A percentile compares a stretch with the other conserved stretches of the same genome.
Evolutionary conservation across 1,284 basidiomycete genomes (phyloP).

Genomic region (Ganoderma multipileum): DNA sequence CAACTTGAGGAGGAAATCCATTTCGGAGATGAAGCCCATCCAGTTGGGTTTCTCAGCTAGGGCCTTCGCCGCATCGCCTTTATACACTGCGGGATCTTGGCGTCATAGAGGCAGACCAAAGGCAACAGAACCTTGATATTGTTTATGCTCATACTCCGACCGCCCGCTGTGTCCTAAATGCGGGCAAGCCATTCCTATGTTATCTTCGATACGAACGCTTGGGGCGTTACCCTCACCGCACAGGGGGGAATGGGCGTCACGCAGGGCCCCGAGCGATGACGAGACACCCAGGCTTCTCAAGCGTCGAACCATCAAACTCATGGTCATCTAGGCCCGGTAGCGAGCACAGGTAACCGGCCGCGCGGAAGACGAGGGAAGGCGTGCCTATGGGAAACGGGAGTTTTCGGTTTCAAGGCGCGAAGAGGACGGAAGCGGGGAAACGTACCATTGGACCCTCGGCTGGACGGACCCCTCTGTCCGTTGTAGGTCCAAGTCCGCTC

Average conservation of each 20-base stretch:
- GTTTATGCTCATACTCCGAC: not conserved
- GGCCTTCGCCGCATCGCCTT: no score
- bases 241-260: not conserved
- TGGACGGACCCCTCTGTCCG: slow-evolving; percentile 14
- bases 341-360: slow-evolving; percentile 7
- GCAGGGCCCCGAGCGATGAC: not conserved
- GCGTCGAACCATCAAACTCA: slow-evolving; percentile 14
- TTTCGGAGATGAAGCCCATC: not conserved
- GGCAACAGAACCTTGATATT: not conserved
- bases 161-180: not conserved
- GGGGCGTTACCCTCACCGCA: not conserved
- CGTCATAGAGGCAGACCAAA: not conserved
- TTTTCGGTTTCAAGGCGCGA: slow-evolving; percentile 1
- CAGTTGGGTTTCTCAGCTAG: not conserved
- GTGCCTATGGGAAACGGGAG: slow-evolving; percentile 16
- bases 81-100: not conserved
- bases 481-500: slow-evolving; percentile 23
- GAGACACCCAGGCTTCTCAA: slow-evolving; percentile 6
- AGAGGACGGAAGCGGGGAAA: slow-evolving; percentile 6
- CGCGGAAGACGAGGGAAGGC: not conserved
- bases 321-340: not conserved
- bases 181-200: not conserved
- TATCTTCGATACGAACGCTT: slow-evolving; percentile 10
- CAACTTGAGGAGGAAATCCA: slow-evolving; percentile 9
- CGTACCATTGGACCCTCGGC: slow-evolving; percentile 6